Base-by-base conservation (phyloP, 2,329 filamentous ascomycete species). In the Microcyclosporella mali region DNA sequence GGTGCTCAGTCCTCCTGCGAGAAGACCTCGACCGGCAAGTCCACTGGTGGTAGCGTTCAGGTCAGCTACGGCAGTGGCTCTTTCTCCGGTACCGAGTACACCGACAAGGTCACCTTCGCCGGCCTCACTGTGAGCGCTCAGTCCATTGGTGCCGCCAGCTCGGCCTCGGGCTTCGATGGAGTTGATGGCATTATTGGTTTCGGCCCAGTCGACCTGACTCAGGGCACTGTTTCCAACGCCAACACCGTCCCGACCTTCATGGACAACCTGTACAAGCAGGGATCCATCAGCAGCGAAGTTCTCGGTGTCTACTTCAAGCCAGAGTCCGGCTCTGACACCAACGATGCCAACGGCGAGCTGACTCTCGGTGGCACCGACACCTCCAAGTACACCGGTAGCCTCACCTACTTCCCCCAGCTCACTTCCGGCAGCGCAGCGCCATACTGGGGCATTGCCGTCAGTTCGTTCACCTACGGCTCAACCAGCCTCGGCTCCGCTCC, bases 381-480 rank as follows among this genome's bases (percentile, higher is more conserved):
- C 31, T 62, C 62, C 54, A 77, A 53, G 41, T 80, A 79, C 66
- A 75, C 65, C 0, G 80, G 79, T 6, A 36, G 47, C 33, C 71
- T 85, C 53, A 67, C 69, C 41, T 85, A 81, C 57, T 64, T 72
- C 32, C 56, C 46, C 8, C 66, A 6, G 70, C 81, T 29, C 70
- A 81, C 58, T 71, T 58, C 42, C 67, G 70, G 25, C 70, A 81
- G 46, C 74, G 79, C 8, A 81, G 74, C 68, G 84, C 39, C 43
- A 11, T 55, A 49, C 42, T 55, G 52, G 52, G 46, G 51, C 16
- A 46, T 55, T 32, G 31, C 43, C 14, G 46, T 54, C 37, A 30
- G 39, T 19, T 43, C 46, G 37, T 53, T 50, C 45, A 48, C 32
- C 27, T 50, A 50, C 40, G 46, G 49, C 31, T 45, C 37, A n/a